Evolutionary conservation across 306 rosid species (phyloP).

Genomic region (Aeschynomene evenia): DNA sequence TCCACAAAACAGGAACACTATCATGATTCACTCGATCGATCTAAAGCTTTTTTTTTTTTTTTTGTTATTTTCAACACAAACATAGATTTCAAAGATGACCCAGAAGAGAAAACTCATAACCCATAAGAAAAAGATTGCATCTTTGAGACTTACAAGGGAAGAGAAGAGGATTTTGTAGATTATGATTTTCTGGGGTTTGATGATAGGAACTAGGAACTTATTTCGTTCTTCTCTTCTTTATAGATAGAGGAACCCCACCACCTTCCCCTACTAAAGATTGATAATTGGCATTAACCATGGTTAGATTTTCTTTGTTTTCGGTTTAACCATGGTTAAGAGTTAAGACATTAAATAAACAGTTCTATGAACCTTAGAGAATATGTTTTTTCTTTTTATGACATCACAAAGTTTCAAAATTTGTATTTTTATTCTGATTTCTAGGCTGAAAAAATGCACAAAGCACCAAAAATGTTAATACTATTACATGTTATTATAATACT

Average conservation of each 20-base stretch:
- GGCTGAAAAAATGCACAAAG: not conserved
- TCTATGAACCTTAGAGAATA: not conserved
- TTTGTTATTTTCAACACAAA: constrained; percentile 19
- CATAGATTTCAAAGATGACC: constrained; percentile 7
- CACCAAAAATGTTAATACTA: not conserved
- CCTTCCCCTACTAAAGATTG: constrained; percentile 11
- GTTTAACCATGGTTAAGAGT: not conserved
- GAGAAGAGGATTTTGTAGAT: constrained; percentile 13
- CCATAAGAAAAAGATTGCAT: constrained; percentile 22
- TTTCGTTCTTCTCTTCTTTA: constrained; percentile 18
- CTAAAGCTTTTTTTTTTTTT: constrained; percentile 40
- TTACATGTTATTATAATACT: not conserved
- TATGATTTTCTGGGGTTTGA: constrained; percentile 19
- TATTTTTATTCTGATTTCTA: not conserved
- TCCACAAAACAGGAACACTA: constrained; percentile 4
- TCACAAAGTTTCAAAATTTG: not conserved
- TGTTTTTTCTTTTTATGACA: not conserved
- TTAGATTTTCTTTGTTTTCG: constrained; percentile 19
- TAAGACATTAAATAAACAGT: too few relatives aligned
- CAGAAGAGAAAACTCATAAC: constrained; percentile 27
- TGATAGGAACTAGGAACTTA: not conserved
- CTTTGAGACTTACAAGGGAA: constrained; percentile 46
- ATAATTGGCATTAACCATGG: constrained; percentile 50
- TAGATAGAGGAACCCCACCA: constrained; percentile 16
- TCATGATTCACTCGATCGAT: constrained; percentile 34